Evolutionary conservation across 2,329 filamentous ascomycete species (phyloP).

Genomic region (Ceratocystis destructans): DNA sequence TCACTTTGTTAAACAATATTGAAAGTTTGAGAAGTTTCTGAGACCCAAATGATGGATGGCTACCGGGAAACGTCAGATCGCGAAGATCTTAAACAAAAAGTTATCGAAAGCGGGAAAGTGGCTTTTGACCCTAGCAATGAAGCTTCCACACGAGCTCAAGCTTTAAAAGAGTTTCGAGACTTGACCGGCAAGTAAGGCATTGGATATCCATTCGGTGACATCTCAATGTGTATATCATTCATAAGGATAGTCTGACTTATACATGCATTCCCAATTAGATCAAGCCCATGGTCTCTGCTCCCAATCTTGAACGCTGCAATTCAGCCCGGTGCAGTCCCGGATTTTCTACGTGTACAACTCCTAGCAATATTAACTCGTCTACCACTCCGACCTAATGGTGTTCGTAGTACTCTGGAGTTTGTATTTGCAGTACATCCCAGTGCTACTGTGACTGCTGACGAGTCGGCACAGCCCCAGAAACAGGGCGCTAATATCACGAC

Average conservation of each 20-base stretch:
- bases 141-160: conserved; percentile 26
- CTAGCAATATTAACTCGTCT: conserved; percentile 45
- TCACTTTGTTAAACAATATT: no score
- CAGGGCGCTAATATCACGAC: conserved; percentile 51
- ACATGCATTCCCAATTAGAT: conserved; percentile 22
- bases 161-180: conserved; percentile 31
- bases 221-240: background rate
- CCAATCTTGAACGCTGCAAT: conserved; percentile 49
- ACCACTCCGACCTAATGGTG: conserved; percentile 48
- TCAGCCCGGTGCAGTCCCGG: conserved; percentile 44
- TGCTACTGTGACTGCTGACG: conserved; percentile 30
- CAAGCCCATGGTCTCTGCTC: conserved; percentile 39
- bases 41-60: conserved; percentile 24
- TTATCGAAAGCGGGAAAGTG: conserved; percentile 31
- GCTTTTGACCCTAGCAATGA: conserved; percentile 36
- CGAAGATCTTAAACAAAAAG: conserved; percentile 12
- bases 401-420: conserved; percentile 56
- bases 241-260: background rate
- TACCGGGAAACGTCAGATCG: conserved; percentile 20
- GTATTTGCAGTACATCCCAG: conserved; percentile 54
- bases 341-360: conserved; percentile 46
- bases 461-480: conserved; percentile 35
- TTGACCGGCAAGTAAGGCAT: conserved; percentile 34
- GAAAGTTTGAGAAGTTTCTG: no score
- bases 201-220: background rate